phyloP scores from a whole-genome alignment of 176 grass and related monocot species.

The Bromus sterilis region DNA sequence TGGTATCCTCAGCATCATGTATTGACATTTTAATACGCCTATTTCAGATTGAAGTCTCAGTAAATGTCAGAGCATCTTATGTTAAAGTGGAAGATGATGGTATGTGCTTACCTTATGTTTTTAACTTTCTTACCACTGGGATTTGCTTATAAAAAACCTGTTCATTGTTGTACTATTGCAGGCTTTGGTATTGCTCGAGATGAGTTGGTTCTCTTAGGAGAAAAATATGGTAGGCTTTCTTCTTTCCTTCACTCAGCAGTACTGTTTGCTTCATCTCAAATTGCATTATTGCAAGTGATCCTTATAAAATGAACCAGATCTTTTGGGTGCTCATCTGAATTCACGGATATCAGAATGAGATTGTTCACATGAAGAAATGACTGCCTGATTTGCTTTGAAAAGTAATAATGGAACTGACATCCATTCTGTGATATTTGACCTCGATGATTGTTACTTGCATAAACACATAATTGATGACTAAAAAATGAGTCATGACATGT shows the following conservation, averaged over 20 bases:
- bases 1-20: not conserved
- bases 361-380: not conserved
- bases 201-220: slow-evolving; percentile 79
- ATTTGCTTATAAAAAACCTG: not conserved
- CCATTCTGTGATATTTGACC: not conserved
- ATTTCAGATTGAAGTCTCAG: slow-evolving; percentile 64
- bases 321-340: slow-evolving; percentile 3
- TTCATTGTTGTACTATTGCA: slow-evolving; percentile 28
- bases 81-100: slow-evolving; percentile 92
- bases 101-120: slow-evolving; percentile 11
- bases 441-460: not conserved
- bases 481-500: not conserved
- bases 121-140: not conserved
- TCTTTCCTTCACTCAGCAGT: not conserved
- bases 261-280: slow-evolving; percentile 4
- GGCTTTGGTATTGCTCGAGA: slow-evolving; percentile 89
- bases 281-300: slow-evolving; percentile 12
- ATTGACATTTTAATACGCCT: not conserved
- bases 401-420: not conserved
- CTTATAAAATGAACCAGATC: slow-evolving; percentile 1
- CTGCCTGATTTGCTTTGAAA: not conserved
- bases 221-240: slow-evolving; percentile 58
- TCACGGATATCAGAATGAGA: not conserved
- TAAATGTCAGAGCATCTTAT: slow-evolving; percentile 66
- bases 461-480: not conserved